A percentile compares a stretch with the other conserved stretches of the same genome.
Evolutionary conservation across 129 eudicot genomes (phyloP).

Genomic region (Chrysanthemum makinoi): DNA sequence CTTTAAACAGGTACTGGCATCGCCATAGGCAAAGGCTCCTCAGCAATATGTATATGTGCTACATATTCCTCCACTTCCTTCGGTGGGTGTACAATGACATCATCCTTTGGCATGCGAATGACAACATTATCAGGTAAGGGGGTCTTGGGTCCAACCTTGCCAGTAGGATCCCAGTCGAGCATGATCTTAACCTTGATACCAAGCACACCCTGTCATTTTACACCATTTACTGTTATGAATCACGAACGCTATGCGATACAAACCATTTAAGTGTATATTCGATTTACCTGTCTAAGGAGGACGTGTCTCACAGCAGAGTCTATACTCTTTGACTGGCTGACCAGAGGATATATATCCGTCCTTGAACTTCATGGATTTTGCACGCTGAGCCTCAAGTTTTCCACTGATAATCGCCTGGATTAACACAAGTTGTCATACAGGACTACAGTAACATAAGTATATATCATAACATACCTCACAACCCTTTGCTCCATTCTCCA

Average conservation of each 20-base stretch:
- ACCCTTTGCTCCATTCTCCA: slow-evolving; percentile 79
- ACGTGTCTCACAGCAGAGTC: slow-evolving; percentile 73
- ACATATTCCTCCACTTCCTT: slow-evolving; percentile 42
- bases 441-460: neutral
- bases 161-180: slow-evolving; percentile 26
- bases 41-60: slow-evolving; percentile 15
- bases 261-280: too few species aligned
- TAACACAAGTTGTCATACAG: neutral
- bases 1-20: slow-evolving; percentile 20
- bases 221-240: neutral
- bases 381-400: slow-evolving; percentile 68
- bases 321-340: slow-evolving; percentile 66
- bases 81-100: slow-evolving; percentile 27
- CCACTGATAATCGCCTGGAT: slow-evolving; percentile 69
- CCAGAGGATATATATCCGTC: slow-evolving; percentile 73
- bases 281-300: slow-evolving; percentile 60
- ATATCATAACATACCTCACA: slow-evolving; percentile 47
- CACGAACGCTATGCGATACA: too few species aligned
- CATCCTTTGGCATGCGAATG: slow-evolving; percentile 48
- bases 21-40: slow-evolving; percentile 33
- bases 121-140: slow-evolving; percentile 59
- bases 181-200: slow-evolving; percentile 64
- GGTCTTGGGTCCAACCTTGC: slow-evolving; percentile 63
- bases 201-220: slow-evolving; percentile 47
- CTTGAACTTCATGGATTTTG: slow-evolving; percentile 71